Conservation (phyloP, 2,329 filamentous ascomycete genomes). For the Coniella vitis region DNA sequence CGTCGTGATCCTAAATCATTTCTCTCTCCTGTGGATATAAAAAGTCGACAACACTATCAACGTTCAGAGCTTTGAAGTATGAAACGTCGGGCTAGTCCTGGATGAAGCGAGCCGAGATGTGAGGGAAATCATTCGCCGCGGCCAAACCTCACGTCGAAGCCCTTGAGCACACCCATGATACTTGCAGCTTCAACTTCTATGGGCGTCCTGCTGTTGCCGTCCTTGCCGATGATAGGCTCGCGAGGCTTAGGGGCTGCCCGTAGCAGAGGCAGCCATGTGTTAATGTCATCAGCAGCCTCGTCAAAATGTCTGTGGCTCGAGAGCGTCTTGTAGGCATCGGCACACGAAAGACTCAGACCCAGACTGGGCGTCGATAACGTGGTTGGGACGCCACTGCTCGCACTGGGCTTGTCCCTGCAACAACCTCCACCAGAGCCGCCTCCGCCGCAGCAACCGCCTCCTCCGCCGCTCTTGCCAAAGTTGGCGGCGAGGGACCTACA, state of each 20-base stretch:
- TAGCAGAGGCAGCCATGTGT: slow-evolving; percentile 69
- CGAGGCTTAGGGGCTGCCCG: slow-evolving; percentile 46
- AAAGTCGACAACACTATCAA: too few relatives aligned
- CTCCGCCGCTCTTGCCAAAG: slow-evolving; percentile 34
- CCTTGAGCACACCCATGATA: slow-evolving; percentile 78
- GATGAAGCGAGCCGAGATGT: too few relatives aligned
- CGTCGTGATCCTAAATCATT: too few relatives aligned
- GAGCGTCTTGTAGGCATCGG: slow-evolving; percentile 72
- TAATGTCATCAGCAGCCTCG: slow-evolving; percentile 64
- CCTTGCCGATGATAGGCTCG: slow-evolving; percentile 21
- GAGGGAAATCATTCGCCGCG: slow-evolving; percentile 22
- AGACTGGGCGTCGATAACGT: slow-evolving; percentile 21
- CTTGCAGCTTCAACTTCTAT: slow-evolving; percentile 78
- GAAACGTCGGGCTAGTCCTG: too few relatives aligned
- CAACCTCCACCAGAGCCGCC: slow-evolving; percentile 54
- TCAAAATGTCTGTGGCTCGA: slow-evolving; percentile 72
- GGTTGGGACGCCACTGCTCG: slow-evolving; percentile 14
- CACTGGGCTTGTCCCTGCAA: slow-evolving; percentile 42
- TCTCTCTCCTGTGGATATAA: too few relatives aligned
- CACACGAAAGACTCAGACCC: slow-evolving; percentile 60
- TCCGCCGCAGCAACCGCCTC: slow-evolving; percentile 56
- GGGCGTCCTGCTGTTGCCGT: slow-evolving; percentile 36
- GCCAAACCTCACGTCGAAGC: slow-evolving; percentile 73
- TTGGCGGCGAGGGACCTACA: slow-evolving; percentile 73
- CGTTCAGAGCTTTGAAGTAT: too few relatives aligned